Percentiles rank a stretch among this genome's conserved stretches.
These are phyloP conservation scores for Acanthamoeba triangularis DNA, from an alignment of 208 protist genomes.

Conservation along the genomic window DNA sequence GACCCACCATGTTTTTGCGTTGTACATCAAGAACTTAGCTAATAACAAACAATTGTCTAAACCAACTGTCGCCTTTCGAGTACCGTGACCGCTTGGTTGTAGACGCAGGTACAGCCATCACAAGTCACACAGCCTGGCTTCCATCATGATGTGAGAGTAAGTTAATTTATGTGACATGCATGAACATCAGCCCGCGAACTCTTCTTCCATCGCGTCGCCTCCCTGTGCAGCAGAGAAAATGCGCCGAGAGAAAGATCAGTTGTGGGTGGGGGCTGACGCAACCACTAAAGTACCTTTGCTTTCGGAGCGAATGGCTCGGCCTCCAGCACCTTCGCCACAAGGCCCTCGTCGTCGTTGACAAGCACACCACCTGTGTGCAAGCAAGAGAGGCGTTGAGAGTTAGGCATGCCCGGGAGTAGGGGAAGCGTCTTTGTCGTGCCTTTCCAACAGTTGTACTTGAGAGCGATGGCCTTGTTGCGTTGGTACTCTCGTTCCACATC, in stretches of 20 bases:
- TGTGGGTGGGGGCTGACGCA: background rate
- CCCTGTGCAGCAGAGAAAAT: background rate
- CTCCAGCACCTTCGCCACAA: background rate
- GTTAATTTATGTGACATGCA: background rate
- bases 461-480: constrained; percentile 52
- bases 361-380: constrained; percentile 9
- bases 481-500: constrained; percentile 45
- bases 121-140: no score
- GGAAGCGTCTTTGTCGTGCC: background rate
- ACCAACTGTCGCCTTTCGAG: no score
- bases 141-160: background rate
- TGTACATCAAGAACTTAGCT: background rate
- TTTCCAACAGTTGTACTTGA: constrained; percentile 69
- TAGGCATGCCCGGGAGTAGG: no score
- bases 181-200: background rate
- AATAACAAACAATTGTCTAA: background rate
- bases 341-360: constrained; percentile 55
- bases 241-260: background rate
- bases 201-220: background rate
- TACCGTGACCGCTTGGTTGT: background rate
- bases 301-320: constrained; percentile 21
- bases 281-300: background rate
- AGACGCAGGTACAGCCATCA: background rate
- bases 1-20: background rate
- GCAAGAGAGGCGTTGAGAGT: background rate